These are phyloP conservation scores for Suillus cothurnatus DNA, from an alignment of 768 basidiomycete species.

Conservation along the genomic window DNA sequence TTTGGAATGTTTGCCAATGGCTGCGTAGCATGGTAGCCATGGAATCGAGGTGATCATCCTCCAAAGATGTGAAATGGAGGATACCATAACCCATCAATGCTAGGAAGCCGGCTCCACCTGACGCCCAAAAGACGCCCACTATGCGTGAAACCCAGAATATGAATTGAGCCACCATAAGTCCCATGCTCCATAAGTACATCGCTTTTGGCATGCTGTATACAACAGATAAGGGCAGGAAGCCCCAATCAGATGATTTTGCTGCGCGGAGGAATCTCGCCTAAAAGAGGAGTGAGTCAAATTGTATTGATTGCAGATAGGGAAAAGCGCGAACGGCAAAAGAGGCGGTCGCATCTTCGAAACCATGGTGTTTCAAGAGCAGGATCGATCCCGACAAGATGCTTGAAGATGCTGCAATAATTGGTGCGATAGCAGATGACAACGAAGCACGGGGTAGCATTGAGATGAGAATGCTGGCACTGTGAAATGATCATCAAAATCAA, in stretches of 20 bases:
- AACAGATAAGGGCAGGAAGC: conserved; percentile 49
- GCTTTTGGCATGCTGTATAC: conserved; percentile 51
- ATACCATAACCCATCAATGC: background rate
- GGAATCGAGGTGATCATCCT: background rate
- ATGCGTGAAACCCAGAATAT: conserved; percentile 11
- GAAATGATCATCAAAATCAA: conserved; percentile 33
- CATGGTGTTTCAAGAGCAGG: conserved; percentile 9
- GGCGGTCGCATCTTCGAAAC: conserved; percentile 22
- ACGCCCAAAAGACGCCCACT: background rate
- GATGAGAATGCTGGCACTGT: conserved; percentile 39
- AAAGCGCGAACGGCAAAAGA: conserved; percentile 40
- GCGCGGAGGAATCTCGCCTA: conserved; percentile 26
- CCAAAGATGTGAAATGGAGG: conserved; percentile 1
- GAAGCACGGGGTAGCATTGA: conserved; percentile 21
- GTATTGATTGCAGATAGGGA: background rate
- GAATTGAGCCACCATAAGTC: conserved; percentile 23
- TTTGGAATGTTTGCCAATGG: conserved; percentile 1
- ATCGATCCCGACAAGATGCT: conserved; percentile 12
- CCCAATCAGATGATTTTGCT: conserved; percentile 38
- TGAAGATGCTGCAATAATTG: conserved; percentile 10
- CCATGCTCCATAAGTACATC: conserved; percentile 46
- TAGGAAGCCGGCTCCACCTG: background rate
- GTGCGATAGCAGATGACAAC: conserved; percentile 4
- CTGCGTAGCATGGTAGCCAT: background rate
- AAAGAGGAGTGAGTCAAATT: background rate